Evolutionary conservation across 2,329 filamentous ascomycete genomes (phyloP).

Genomic region (Clonostachys rosea): DNA sequence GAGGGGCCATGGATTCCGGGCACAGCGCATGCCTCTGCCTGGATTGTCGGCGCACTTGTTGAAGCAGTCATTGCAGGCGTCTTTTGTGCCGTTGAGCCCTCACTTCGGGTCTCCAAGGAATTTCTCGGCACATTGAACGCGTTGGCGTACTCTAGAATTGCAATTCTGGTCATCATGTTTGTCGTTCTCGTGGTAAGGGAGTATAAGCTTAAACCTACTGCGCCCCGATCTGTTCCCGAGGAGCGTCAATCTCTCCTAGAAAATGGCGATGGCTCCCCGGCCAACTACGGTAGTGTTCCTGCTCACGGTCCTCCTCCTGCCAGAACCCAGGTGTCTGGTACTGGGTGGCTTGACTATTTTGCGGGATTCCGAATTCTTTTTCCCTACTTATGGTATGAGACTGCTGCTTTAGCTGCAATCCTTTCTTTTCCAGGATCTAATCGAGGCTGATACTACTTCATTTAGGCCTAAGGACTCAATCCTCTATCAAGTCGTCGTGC

Average conservation of each 20-base stretch:
- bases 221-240: constrained; percentile 18
- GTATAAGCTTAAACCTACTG: constrained; percentile 16
- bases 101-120: constrained; percentile 16
- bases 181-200: constrained; percentile 19
- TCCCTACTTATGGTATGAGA: constrained; percentile 34
- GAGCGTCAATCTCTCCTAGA: constrained; percentile 32
- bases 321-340: constrained; percentile 23
- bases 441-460: no score
- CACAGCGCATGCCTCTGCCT: constrained; percentile 26
- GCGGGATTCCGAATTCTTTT: constrained; percentile 37
- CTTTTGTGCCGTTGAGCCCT: constrained; percentile 18
- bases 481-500: constrained; percentile 30
- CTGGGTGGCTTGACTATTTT: constrained; percentile 39
- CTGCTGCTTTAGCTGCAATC: no score
- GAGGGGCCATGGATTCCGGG: constrained; percentile 36
- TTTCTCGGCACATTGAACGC: constrained; percentile 21
- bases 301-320: constrained; percentile 7
- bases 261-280: constrained; percentile 24
- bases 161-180: constrained; percentile 26
- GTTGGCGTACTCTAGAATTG: constrained; percentile 22
- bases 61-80: constrained; percentile 28
- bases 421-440: no score
- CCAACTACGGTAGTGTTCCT: constrained; percentile 17
- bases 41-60: constrained; percentile 24
- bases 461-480: constrained; percentile 33